These are phyloP conservation scores for Xylaria scruposa DNA, from an alignment of 495 filamentous ascomycete species.

Conservation along the genomic window DNA sequence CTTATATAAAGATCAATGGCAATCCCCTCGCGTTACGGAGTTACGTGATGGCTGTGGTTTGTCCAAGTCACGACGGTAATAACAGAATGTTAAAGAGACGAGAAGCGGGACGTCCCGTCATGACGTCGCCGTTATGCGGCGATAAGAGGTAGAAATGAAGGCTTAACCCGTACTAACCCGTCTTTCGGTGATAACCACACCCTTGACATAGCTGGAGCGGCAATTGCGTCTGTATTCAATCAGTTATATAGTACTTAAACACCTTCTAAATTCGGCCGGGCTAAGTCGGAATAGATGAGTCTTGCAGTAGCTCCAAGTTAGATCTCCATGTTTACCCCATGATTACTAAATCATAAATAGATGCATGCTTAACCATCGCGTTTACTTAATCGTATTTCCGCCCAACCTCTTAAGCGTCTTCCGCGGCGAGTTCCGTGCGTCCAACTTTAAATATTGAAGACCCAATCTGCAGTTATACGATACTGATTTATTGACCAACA, in stretches of 20 bases:
- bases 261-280: neutral
- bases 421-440: too few relatives aligned
- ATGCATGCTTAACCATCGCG: neutral
- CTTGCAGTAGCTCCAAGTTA: neutral
- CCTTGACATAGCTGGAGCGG: neutral
- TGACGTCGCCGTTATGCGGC: neutral
- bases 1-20: too few relatives aligned
- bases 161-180: neutral
- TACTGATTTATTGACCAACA: too few relatives aligned
- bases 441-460: neutral
- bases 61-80: neutral
- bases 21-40: too few relatives aligned
- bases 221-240: neutral
- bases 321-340: neutral
- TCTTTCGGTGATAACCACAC: neutral
- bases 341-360: neutral
- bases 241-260: too few relatives aligned
- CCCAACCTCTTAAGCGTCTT: too few relatives aligned
- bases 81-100: neutral
- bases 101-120: neutral
- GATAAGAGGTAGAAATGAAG: neutral
- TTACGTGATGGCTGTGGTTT: too few relatives aligned
- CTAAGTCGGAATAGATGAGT: neutral
- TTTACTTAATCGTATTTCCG: neutral
- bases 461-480: too few relatives aligned